Evolutionary conservation across 768 basidiomycete genomes (phyloP), one percentile per base, ranked within the genome.

Genomic region (Rhizopogon vesiculosus): DNA sequence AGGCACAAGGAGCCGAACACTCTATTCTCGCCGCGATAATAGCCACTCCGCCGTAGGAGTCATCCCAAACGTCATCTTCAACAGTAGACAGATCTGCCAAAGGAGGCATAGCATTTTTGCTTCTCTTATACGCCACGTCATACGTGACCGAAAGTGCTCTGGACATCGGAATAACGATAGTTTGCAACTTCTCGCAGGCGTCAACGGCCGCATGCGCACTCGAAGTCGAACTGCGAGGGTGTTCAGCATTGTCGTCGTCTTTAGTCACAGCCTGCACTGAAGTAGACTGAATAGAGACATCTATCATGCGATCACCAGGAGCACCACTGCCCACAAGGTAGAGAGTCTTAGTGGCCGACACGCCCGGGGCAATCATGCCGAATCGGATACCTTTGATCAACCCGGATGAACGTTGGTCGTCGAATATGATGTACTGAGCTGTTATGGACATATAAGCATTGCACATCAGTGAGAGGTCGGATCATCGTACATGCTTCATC

Each of bases 241-340:
- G 7, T 16, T 38, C 38, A 19, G 35, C 48, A 2, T 49, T 5
- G 15, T 22, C 46, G 5, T 38, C 35, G 5, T 54, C 56, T 13
- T 52, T 19, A 9, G 55, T 38, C 10, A 55, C 15, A 3, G 43
- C 39, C n/a, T 15, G 41, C 1, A 61, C 53, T 25, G 78, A 65
- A 22, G 74, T 75, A 8, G 91, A 86, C 54, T 86, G 87, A 38
- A 95, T 72, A 0, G 92, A 93, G 38, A 96, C 74, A 64, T 97
- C 94, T 53, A 97, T 69, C 43, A 84, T 77, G 43, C 93, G 81
- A 51, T 89, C 82, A 2, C 89, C 91, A 1, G 81, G 73, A 1
- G 78, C 79, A 13, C 91, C 87, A 0, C 77, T 74, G 61, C 80
- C 84, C 41, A 75, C 69, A 38, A 96, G 73, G 61, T 78, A 74